Evolutionary conservation across 2,329 filamentous ascomycete genomes (phyloP).

Genomic region (Colletotrichum sp.): DNA sequence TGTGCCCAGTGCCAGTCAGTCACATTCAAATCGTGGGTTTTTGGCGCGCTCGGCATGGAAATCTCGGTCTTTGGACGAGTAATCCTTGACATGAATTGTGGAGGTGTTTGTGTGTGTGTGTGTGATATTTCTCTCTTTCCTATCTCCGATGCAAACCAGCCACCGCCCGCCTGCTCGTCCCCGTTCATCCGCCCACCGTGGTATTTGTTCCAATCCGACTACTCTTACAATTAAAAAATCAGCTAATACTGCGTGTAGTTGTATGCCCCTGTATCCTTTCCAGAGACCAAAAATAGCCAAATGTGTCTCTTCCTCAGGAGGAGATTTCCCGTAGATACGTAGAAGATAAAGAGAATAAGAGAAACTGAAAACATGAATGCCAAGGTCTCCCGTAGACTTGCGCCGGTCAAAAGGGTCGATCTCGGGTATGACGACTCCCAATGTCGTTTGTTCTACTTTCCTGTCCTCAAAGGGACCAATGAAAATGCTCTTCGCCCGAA

Average conservation of each 20-base stretch:
- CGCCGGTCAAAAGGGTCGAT: background rate
- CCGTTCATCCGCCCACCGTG: background rate
- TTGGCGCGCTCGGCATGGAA: background rate
- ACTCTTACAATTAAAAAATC: slow-evolving; percentile 13
- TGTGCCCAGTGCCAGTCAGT: background rate
- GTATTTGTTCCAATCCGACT: background rate
- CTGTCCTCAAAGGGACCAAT: slow-evolving; percentile 1
- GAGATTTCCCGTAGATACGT: background rate
- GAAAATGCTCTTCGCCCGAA: background rate
- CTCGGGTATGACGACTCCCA: background rate
- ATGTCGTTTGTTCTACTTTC: slow-evolving; percentile 3
- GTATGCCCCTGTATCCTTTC: background rate
- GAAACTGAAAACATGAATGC: background rate
- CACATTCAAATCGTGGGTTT: background rate
- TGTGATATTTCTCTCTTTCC: background rate
- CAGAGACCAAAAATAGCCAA: background rate
- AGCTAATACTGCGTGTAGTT: background rate
- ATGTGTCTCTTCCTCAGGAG: background rate
- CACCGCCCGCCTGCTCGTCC: background rate
- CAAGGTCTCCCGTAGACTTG: background rate
- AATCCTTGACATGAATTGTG: background rate
- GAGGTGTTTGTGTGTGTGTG: background rate
- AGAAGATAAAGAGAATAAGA: background rate
- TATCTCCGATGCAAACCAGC: background rate
- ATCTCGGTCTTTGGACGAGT: background rate